Evolutionary conservation across 495 filamentous ascomycete genomes (phyloP), one percentile per base, ranked within the genome.

Genomic region (Penicillium diatomitis): DNA sequence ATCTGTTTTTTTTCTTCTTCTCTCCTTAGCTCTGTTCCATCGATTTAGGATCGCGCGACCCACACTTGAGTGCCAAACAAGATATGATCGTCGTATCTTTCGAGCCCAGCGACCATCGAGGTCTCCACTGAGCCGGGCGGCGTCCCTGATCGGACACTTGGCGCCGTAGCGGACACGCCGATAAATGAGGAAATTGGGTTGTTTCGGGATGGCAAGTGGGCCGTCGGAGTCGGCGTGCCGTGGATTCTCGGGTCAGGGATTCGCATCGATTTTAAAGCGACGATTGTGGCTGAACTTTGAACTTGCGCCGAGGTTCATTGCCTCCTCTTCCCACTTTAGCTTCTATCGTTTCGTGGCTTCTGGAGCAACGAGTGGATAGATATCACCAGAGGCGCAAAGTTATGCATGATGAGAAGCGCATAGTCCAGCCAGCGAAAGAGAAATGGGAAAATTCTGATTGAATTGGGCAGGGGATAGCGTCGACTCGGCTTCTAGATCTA

Each of bases 221-320:
- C 42, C 46, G 36, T 46, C 43, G 47, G 47, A 27, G 39, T 54
- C 47, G 43, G 36, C 9, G 45, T 42, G 50, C 50, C 50, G 50
- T 54, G 4, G 31, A n/a, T 8, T 6, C 34, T 34, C 44, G 34
- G 38, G 40, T 30, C 40, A 30, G 40, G 11, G 40, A 20, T 20
- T 20, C n/a, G 41, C 11, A 8, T 37, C 8, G n/a, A 37, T 1
- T 37, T 37, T 32, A n/a, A 35, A 5, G 32, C 27, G 42, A 30
- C 42, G 42, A 28, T 31, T 45, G 32, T 32, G 40, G 29, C 5
- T 42, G 28, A 30, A 4, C 28, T 48, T 48, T 33, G 30, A 29
- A 38, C 10, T 52, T 46, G 29, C 27, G 39, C 45, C 42, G 42
- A 45, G 42, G 42, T 35, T 33, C 31, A 45, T 20, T 0, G 20